Evolutionary conservation across 2,329 filamentous ascomycete species (phyloP).

Genomic region (Xylariaceae sp.): DNA sequence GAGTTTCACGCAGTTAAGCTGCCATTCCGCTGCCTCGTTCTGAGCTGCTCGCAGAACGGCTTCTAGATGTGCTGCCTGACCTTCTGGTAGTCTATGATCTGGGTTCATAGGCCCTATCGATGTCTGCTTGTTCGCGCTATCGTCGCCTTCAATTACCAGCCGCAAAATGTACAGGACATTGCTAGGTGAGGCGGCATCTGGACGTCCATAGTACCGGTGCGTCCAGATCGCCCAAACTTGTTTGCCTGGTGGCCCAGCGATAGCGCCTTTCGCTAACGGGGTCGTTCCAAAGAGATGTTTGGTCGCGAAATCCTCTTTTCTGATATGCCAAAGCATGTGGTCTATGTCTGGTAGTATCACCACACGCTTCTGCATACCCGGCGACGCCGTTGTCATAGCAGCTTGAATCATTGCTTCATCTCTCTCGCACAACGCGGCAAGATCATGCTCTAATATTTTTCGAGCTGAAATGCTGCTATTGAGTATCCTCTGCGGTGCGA

Average conservation of each 20-base stretch:
- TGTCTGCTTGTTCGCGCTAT: slow-evolving; percentile 26
- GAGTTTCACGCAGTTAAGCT: slow-evolving; percentile 18
- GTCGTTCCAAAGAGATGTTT: slow-evolving; percentile 20
- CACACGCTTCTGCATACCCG: slow-evolving; percentile 6
- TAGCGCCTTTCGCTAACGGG: slow-evolving; percentile 20
- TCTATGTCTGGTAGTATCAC: slow-evolving; percentile 24
- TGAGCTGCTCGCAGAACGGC: slow-evolving; percentile 25
- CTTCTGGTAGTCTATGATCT: not conserved
- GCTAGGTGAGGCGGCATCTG: not conserved
- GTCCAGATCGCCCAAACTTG: slow-evolving; percentile 26
- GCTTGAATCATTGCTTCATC: slow-evolving; percentile 17
- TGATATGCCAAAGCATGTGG: slow-evolving; percentile 32
- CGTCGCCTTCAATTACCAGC: slow-evolving; percentile 26
- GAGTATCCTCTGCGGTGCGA: slow-evolving; percentile 1
- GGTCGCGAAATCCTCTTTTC: slow-evolving; percentile 29
- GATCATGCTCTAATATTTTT: not conserved
- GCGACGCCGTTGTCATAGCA: slow-evolving; percentile 13
- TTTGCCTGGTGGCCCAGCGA: slow-evolving; percentile 17
- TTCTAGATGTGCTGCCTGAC: slow-evolving; percentile 2
- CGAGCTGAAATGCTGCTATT: not conserved
- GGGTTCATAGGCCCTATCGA: no score
- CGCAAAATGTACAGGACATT: slow-evolving; percentile 24
- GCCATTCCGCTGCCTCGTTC: slow-evolving; percentile 23
- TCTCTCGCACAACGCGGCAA: slow-evolving; percentile 10
- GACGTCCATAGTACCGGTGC: slow-evolving; percentile 25